phyloP scores from a whole-genome alignment of 257 asterid genomes.

The Solanum commersonii region DNA sequence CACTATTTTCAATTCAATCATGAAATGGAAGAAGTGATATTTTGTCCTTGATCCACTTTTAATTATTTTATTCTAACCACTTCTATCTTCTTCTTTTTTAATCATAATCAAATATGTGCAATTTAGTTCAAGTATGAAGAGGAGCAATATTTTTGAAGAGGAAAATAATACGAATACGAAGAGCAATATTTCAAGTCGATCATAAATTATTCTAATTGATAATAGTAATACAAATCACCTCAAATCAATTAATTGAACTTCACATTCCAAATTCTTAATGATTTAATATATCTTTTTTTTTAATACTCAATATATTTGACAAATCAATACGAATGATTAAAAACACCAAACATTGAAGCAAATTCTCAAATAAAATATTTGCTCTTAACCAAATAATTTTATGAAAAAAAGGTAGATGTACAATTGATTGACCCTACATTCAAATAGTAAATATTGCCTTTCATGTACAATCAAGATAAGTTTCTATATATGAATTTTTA shows the following conservation, averaged over 20 bases:
- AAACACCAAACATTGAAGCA: no score
- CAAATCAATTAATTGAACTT: not conserved
- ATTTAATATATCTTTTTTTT: no score
- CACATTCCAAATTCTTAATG: not conserved
- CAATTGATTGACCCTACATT: not conserved
- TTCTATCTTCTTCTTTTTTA: not conserved
- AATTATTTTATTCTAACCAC: not conserved
- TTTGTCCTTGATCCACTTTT: not conserved
- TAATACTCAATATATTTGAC: no score
- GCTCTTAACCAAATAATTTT: not conserved
- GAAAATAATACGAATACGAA: no score
- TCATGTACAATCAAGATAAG: not conserved
- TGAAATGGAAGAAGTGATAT: not conserved
- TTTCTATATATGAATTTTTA: not conserved
- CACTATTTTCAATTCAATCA: not conserved
- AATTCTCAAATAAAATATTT: no score
- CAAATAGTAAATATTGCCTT: not conserved
- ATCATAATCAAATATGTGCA: not conserved
- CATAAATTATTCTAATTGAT: not conserved
- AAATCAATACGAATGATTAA: no score
- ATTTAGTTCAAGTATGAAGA: not conserved
- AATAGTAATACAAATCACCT: not conserved
- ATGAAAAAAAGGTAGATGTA: not conserved
- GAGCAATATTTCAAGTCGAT: not conserved
- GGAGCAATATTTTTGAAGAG: not conserved